Evolutionary conservation across 228 moss, liverwort and hornwort genomes (phyloP).

Genomic region (Sphagnum fallax): DNA sequence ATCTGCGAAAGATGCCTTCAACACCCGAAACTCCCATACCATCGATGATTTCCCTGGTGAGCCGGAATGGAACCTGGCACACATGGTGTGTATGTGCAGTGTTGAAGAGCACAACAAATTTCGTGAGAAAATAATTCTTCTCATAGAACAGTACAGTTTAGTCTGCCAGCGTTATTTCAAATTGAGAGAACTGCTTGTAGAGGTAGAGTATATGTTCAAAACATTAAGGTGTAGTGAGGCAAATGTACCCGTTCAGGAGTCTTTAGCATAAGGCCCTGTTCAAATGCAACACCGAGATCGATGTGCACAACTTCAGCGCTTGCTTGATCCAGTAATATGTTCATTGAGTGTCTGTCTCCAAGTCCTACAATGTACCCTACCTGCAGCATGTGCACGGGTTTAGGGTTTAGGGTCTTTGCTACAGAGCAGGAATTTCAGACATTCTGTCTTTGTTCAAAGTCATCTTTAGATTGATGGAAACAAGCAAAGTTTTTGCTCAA

Average conservation of each 20-base stretch:
- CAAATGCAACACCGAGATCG: slow-evolving; percentile 95
- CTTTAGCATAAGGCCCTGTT: slow-evolving; percentile 95
- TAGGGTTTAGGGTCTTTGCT: too few species aligned
- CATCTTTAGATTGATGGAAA: too few species aligned
- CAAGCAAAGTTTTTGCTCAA: too few species aligned
- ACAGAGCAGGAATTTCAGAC: too few species aligned
- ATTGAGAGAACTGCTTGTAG: too few species aligned
- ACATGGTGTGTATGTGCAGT: background rate
- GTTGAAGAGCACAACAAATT: too few species aligned
- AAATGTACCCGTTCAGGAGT: slow-evolving; percentile 83
- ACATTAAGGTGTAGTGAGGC: background rate
- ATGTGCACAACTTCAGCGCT: slow-evolving; percentile 97
- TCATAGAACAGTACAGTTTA: too few species aligned
- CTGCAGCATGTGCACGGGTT: slow-evolving; percentile 16
- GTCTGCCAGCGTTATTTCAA: too few species aligned
- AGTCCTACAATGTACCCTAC: slow-evolving; percentile 98
- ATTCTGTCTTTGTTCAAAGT: too few species aligned
- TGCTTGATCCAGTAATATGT: slow-evolving; percentile 80
- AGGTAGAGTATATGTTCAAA: too few species aligned
- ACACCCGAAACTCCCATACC: slow-evolving; percentile 98
- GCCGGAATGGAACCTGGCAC: slow-evolving; percentile 86
- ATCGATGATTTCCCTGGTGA: slow-evolving; percentile 88
- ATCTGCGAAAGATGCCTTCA: slow-evolving; percentile 89
- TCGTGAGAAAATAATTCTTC: background rate
- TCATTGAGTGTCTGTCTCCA: slow-evolving; percentile 95